phyloP scores from a whole-genome alignment of 306 rosid genomes.

The Malus orientalis region DNA sequence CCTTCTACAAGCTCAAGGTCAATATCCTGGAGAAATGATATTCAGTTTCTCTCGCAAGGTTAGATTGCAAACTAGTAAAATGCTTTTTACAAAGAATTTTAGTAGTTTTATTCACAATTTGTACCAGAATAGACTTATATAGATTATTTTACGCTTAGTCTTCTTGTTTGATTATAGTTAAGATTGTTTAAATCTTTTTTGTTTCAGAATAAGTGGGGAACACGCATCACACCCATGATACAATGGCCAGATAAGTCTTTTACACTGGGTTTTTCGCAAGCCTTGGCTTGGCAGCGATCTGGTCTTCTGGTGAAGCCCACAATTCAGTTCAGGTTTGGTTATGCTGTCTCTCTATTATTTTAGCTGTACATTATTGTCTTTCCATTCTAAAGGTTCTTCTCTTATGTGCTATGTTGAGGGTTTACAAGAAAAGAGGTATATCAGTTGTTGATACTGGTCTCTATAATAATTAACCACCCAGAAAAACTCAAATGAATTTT shows the following conservation, averaged over 20 bases:
- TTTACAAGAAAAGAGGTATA: not conserved
- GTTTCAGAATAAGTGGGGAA: slow-evolving; percentile 84
- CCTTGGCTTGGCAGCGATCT: slow-evolving; percentile 92
- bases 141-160: not conserved
- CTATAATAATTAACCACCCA: not conserved
- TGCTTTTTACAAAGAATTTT: not conserved
- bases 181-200: slow-evolving; percentile 9
- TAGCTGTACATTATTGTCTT: not conserved
- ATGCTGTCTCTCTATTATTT: not conserved
- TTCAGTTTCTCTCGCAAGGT: slow-evolving; percentile 98
- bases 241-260: slow-evolving; percentile 97
- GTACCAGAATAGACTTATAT: not conserved
- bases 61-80: slow-evolving; percentile 14
- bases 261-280: slow-evolving; percentile 78
- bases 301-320: slow-evolving; percentile 96
- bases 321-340: slow-evolving; percentile 69
- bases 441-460: not conserved
- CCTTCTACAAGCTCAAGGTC: slow-evolving; percentile 98
- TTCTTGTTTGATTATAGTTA: slow-evolving; percentile 9
- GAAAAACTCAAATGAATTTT: not conserved
- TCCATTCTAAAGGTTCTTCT: not conserved
- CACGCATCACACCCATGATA: slow-evolving; percentile 74
- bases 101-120: not conserved
- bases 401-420: not conserved
- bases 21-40: slow-evolving; percentile 99